Base-by-base conservation (phyloP, 139 green algal genomes). In the Chlamydomonas applanata region DNA sequence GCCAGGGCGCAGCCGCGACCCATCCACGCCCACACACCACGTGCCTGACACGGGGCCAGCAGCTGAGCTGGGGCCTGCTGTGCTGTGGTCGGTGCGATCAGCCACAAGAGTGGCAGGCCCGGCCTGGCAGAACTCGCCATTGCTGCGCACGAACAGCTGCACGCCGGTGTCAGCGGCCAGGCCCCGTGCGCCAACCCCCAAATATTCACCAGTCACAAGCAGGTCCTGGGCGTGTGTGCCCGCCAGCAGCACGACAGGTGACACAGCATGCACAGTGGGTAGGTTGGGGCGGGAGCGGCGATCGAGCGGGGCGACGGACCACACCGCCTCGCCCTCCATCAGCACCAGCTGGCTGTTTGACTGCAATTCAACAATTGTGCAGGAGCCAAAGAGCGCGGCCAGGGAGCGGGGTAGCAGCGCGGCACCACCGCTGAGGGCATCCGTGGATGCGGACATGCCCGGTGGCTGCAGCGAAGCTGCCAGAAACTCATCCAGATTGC, bases 341-440 rank as follows among this genome's bases (percentile, higher is more conserved):
- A 66, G 59, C 25, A 66, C 59, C 25, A 66, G n/a, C 27, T 66
- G 25, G 17, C 59, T 66, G 25, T 20, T 20, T 4, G 59, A 66
- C 62, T 69, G 62, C 62, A 69, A 33, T 33, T 69, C 62, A 7
- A 69, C 62, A 19, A 69, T 69, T 7, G 62, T 69, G 62, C 62
- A 69, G 17, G 16, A 33, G 33, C 62, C 52, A 33, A 69, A 69
- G 2, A 69, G 62, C 20, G 9, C 11, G 25, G 62, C 62, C 20
- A 69, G 62, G 32, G 33, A 30, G 33, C 16, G 14, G 4, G 62
- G 62, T 33, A 69, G 32, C 40, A 49, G 40, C 7, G 40, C 40
- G 7, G 40, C 40, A 11, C 40, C 40, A 19, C 40, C 32, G 59
- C 59, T 35, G 20, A 66, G 20, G 59, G 20, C 59, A 63, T 63